Evolutionary conservation across 768 basidiomycete genomes (phyloP).

Genomic region (Auriscalpium orientale): DNA sequence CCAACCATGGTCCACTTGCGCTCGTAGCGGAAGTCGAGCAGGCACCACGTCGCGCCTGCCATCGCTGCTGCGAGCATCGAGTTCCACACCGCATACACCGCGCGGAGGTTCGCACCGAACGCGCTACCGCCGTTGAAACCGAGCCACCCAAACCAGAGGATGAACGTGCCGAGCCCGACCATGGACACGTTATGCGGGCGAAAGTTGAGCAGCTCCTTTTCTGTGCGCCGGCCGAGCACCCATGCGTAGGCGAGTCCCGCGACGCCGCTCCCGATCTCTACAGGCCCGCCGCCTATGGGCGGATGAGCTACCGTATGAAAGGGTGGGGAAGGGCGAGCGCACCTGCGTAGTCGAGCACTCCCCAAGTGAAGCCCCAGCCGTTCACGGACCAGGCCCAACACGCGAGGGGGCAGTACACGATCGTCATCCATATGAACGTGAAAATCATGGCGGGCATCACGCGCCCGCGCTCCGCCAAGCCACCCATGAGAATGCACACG

Average conservation of each 20-base stretch:
- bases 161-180: conserved; percentile 76
- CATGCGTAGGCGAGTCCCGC: conserved; percentile 81
- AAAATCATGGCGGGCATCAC: conserved; percentile 78
- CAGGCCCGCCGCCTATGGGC: conserved; percentile 67
- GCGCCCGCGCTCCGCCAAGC: conserved; percentile 81
- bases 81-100: conserved; percentile 81
- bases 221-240: conserved; percentile 76
- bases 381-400: conserved; percentile 77
- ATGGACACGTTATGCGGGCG: conserved; percentile 83
- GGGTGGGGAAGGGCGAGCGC: conserved; percentile 17
- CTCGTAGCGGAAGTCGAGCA: conserved; percentile 73
- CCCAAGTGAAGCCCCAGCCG: conserved; percentile 83
- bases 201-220: conserved; percentile 68
- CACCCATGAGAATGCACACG: conserved; percentile 67
- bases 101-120: conserved; percentile 80
- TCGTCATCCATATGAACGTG: conserved; percentile 76
- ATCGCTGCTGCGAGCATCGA: conserved; percentile 81
- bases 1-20: conserved; percentile 85
- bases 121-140: conserved; percentile 92
- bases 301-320: not conserved
- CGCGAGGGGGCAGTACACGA: conserved; percentile 85
- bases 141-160: conserved; percentile 95
- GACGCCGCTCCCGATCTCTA: conserved; percentile 82
- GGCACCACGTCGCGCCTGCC: conserved; percentile 77
- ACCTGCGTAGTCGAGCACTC: conserved; percentile 86